phyloP scores from a whole-genome alignment of 371 early-diverging fungal genomes.

The Mucor irregularis region DNA sequence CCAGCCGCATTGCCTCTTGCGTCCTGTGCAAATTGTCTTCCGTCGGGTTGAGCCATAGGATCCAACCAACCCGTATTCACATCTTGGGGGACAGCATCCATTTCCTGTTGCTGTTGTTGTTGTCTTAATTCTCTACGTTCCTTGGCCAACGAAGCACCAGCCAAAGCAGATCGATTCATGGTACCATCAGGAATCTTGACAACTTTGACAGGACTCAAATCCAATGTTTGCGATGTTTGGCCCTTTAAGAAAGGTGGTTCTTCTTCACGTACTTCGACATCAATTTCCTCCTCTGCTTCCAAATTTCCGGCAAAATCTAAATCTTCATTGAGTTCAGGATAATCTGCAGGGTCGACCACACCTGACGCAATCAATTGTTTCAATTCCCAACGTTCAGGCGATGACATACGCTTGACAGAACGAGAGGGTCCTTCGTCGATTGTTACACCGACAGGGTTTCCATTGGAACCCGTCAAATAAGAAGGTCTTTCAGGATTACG shows the following conservation, averaged over 20 bases:
- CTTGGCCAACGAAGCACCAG: slow-evolving; percentile 90
- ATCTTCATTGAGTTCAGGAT: slow-evolving; percentile 84
- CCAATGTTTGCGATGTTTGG: slow-evolving; percentile 82
- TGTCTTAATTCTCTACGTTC: slow-evolving; percentile 89
- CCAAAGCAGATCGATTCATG: slow-evolving; percentile 92
- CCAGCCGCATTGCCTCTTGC: slow-evolving; percentile 65
- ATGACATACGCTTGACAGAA: slow-evolving; percentile 85
- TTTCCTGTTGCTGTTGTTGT: slow-evolving; percentile 86
- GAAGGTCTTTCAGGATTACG: slow-evolving; percentile 71
- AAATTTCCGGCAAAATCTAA: slow-evolving; percentile 62
- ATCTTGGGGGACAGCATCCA: slow-evolving; percentile 88
- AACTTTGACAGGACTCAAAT: slow-evolving; percentile 94
- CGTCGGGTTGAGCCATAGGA: slow-evolving; percentile 90
- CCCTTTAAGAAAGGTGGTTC: slow-evolving; percentile 95
- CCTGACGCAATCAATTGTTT: slow-evolving; percentile 97
- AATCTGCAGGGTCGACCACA: slow-evolving; percentile 82
- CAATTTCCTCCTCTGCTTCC: slow-evolving; percentile 93
- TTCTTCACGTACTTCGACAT: slow-evolving; percentile 95
- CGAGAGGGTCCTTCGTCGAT: slow-evolving; percentile 65
- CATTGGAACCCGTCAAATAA: slow-evolving; percentile 25
- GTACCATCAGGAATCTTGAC: slow-evolving; percentile 97
- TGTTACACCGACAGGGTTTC: slow-evolving; percentile 25
- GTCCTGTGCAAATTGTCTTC: slow-evolving; percentile 90
- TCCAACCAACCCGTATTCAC: slow-evolving; percentile 91
- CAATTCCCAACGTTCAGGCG: slow-evolving; percentile 96